Evolutionary conservation across 306 rosid species (phyloP), one percentile per base, ranked within the genome.

Genomic region (Dryas drummondii): DNA sequence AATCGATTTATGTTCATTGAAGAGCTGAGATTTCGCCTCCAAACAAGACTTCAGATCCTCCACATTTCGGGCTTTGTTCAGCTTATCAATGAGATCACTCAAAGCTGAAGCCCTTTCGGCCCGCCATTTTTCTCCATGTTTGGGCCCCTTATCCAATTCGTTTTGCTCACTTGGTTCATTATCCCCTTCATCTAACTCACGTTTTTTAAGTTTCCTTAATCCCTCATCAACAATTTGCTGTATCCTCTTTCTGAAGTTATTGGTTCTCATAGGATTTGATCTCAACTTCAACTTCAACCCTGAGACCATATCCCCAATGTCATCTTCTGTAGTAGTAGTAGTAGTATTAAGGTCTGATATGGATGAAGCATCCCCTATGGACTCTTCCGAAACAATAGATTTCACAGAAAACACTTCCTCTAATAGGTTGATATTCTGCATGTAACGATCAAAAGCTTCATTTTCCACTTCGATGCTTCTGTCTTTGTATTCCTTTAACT

Each of bases 361-460:
- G 22, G 91, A 77, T 61, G 93, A 68, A n/a, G n/a, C 78, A 19
- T 81, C 80, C 27, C 74, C 81, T 3, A 32, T 54, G 60, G 77
- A 64, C 66, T 65, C 88, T 51, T 86, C 92, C 60, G 15, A 22
- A 69, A 61, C 26, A 69, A 61, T 42, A 74, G 91, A 72, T 75
- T 90, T 83, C 77, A 78, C 86, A 53, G 91, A 83, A 58, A 96
- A 87, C 76, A 96, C 79, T 86, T 96, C 96, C 82, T 92, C 96
- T 70, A 92, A 89, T 61, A 96, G 87, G 75, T 72, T 86, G 48
- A 90, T 78, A 62, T 89, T 92, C 86, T 89, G 92, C 91, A 92
- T 87, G 92, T 96, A 96, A 47, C 91, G 87, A 59, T 89, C 97
- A 70, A 96, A 90, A 82, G 94, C 90, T 83, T 90, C 98, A 77